Percentiles rank a stretch among this genome's conserved stretches.
phyloP scores from a whole-genome alignment of 2,329 filamentous ascomycete species.

The Aurifilum marmelostoma region DNA sequence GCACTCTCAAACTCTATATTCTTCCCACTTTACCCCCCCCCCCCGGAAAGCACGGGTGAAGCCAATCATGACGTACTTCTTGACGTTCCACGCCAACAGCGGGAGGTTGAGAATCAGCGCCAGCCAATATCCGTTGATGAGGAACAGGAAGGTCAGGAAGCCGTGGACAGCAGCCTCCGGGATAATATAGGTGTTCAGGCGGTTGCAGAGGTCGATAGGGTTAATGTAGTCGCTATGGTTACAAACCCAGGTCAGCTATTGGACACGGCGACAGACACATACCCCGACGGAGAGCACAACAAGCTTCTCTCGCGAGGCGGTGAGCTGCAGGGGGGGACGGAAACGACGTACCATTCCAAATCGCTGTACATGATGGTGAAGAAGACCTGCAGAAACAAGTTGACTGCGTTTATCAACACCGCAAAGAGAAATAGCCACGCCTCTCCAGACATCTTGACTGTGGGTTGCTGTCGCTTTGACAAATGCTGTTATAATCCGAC shows the following conservation, averaged over 20 bases:
- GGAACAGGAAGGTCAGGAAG: constrained; percentile 92
- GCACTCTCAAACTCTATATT: neutral
- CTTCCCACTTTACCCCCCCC: neutral
- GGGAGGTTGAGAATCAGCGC: constrained; percentile 90
- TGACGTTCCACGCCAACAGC: constrained; percentile 88
- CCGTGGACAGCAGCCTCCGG: constrained; percentile 97
- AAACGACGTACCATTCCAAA: constrained; percentile 79
- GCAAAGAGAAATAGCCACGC: constrained; percentile 97
- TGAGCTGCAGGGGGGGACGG: neutral
- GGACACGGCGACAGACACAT: constrained; percentile 16
- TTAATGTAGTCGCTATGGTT: constrained; percentile 92
- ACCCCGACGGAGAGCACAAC: neutral
- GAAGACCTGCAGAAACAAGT: constrained; percentile 99
- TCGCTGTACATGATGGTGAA: constrained; percentile 99
- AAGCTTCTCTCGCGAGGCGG: neutral
- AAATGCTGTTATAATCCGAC: neutral
- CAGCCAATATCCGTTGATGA: constrained; percentile 99
- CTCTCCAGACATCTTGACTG: constrained; percentile 82
- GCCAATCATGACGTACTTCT: constrained; percentile 75
- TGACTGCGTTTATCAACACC: constrained; percentile 99
- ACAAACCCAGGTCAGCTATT: constrained; percentile 17
- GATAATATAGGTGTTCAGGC: constrained; percentile 98
- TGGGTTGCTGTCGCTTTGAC: constrained; percentile 24
- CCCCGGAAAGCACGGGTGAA: neutral
- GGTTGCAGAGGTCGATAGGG: constrained; percentile 99